Percentiles rank a stretch among this genome's conserved stretches.
Evolutionary conservation across 768 basidiomycete genomes (phyloP).

Genomic region (Podaxis rugospora): DNA sequence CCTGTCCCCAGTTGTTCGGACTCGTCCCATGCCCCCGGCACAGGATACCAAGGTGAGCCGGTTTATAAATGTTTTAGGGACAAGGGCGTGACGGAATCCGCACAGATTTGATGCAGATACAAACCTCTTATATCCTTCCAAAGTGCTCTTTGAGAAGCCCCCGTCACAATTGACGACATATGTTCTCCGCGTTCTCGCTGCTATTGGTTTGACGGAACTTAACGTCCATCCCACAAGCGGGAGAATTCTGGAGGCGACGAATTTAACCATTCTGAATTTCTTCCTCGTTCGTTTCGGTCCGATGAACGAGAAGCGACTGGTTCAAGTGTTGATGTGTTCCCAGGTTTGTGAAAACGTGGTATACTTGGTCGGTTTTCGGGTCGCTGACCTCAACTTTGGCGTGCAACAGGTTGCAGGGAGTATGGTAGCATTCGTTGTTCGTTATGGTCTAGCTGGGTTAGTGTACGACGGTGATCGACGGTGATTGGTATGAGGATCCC

Average conservation of each 20-base stretch:
- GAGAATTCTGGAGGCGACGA: constrained; percentile 67
- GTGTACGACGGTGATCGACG: constrained; percentile 91
- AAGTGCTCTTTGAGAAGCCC: constrained; percentile 51
- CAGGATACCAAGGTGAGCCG: constrained; percentile 76
- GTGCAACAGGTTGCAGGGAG: constrained; percentile 63
- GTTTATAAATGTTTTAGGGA: not conserved
- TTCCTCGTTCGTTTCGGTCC: constrained; percentile 78
- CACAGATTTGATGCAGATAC: constrained; percentile 70
- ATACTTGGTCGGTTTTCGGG: not conserved
- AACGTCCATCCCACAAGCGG: constrained; percentile 50
- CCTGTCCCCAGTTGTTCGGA: constrained; percentile 92
- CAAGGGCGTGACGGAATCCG: constrained; percentile 10
- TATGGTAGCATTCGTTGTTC: constrained; percentile 73
- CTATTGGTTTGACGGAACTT: constrained; percentile 64
- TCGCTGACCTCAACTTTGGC: constrained; percentile 11
- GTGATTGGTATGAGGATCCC: constrained; percentile 28
- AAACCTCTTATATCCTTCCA: constrained; percentile 77
- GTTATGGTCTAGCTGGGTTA: constrained; percentile 86
- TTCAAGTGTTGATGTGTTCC: constrained; percentile 63
- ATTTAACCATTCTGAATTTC: constrained; percentile 88
- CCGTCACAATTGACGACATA: constrained; percentile 52
- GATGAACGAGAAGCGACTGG: constrained; percentile 80
- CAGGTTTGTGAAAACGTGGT: constrained; percentile 46
- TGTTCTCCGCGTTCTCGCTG: constrained; percentile 54
- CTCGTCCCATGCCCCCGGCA: constrained; percentile 93